These are phyloP conservation scores for Babesia bovis DNA, from an alignment of 169 alveolate genomes.

Conservation along the genomic window DNA sequence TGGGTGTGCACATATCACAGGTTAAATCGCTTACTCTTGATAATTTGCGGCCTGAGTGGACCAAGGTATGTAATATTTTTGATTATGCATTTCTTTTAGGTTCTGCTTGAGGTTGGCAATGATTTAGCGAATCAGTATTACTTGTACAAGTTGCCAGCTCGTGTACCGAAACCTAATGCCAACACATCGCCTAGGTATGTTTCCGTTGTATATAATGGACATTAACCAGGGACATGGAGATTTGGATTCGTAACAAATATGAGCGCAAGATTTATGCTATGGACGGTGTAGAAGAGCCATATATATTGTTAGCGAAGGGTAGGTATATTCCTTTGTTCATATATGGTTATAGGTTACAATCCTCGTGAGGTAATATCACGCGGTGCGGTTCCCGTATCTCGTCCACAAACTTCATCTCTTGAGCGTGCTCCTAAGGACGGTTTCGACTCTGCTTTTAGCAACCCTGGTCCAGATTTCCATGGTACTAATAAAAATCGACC, in stretches of 20 bases:
- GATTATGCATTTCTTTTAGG: constrained; percentile 13
- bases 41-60: constrained; percentile 86
- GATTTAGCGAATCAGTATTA: constrained; percentile 73
- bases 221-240: constrained; percentile 73
- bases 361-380: constrained; percentile 43
- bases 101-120: constrained; percentile 64
- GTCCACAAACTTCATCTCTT: constrained; percentile 2
- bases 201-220: background rate
- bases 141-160: constrained; percentile 69
- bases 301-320: constrained; percentile 51
- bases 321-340: background rate
- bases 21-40: constrained; percentile 93
- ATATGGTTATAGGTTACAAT: constrained; percentile 30
- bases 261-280: constrained; percentile 78
- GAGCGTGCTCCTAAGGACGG: background rate
- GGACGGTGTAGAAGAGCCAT: constrained; percentile 71
- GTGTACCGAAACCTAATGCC: constrained; percentile 32
- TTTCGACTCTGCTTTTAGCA: background rate
- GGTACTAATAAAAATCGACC: background rate
- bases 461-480: background rate
- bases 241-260: constrained; percentile 83
- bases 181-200: constrained; percentile 43
- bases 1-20: constrained; percentile 93
- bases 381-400: constrained; percentile 6
- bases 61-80: constrained; percentile 27